phyloP scores from a whole-genome alignment of 208 protist species.

The Porcisia hertigi region DNA sequence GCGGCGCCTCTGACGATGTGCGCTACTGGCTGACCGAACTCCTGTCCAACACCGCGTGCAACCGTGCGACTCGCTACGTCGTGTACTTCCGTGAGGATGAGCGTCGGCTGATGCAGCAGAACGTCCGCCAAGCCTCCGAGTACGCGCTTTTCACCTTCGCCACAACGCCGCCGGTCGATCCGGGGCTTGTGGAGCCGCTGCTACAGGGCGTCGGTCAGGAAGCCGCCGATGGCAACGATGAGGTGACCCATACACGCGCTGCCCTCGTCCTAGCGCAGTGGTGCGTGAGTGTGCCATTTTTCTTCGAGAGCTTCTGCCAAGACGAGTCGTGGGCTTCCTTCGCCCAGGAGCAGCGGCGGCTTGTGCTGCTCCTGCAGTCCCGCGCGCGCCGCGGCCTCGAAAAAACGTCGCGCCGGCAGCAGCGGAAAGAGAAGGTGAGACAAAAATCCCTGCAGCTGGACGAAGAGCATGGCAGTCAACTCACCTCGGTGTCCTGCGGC shows the following conservation, averaged over 20 bases:
- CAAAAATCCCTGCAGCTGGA: neutral
- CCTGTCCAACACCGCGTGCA: slow-evolving; percentile 56
- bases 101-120: slow-evolving; percentile 77
- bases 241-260: slow-evolving; percentile 13
- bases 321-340: slow-evolving; percentile 75
- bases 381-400: slow-evolving; percentile 36
- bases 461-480: neutral
- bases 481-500: slow-evolving; percentile 12
- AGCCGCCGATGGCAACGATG: neutral
- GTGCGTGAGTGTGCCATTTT: slow-evolving; percentile 63
- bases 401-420: slow-evolving; percentile 18
- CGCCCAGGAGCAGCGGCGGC: slow-evolving; percentile 81
- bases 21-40: slow-evolving; percentile 37
- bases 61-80: slow-evolving; percentile 76
- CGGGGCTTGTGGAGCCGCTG: slow-evolving; percentile 33
- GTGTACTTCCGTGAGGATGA: slow-evolving; percentile 89
- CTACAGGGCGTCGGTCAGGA: neutral
- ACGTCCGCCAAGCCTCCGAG: slow-evolving; percentile 57
- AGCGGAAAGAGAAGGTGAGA: neutral
- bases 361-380: slow-evolving; percentile 57
- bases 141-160: slow-evolving; percentile 80
- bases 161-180: slow-evolving; percentile 71
- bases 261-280: slow-evolving; percentile 55
- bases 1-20: slow-evolving; percentile 21
- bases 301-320: slow-evolving; percentile 83